Percentiles rank a stretch among this genome's conserved stretches.
Evolutionary conservation across 139 green algal species (phyloP).

Genomic region (Asterochloris sp.): DNA sequence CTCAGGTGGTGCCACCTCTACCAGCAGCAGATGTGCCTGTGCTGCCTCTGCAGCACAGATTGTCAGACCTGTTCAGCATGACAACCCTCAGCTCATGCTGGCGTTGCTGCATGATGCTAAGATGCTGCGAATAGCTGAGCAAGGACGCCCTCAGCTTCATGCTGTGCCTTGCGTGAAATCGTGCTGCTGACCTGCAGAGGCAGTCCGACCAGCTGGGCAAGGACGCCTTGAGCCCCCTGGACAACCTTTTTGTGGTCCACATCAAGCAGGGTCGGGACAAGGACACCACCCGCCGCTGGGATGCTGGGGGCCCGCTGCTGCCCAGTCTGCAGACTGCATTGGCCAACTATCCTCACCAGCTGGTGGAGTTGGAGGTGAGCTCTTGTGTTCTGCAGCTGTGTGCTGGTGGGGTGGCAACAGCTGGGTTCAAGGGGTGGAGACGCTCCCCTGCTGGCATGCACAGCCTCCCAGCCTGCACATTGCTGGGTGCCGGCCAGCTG

Average conservation of each 20-base stretch:
- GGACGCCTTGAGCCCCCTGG: slow-evolving; percentile 10
- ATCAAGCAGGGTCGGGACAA: slow-evolving; percentile 24
- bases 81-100: background rate
- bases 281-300: slow-evolving; percentile 22
- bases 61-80: background rate
- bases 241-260: slow-evolving; percentile 45
- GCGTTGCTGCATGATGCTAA: background rate
- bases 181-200: slow-evolving; percentile 6
- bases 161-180: background rate
- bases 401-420: no score
- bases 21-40: background rate
- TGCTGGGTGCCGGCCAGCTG: no score
- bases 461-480: no score
- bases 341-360: slow-evolving; percentile 16
- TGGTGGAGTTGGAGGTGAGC: slow-evolving; percentile 32
- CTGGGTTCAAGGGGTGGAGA: no score
- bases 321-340: slow-evolving; percentile 19
- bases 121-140: background rate
- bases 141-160: background rate
- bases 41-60: background rate
- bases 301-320: slow-evolving; percentile 22
- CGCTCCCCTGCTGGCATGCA: no score
- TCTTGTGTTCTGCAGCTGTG: background rate
- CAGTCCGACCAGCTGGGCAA: slow-evolving; percentile 2
- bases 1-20: background rate